Conservation (phyloP, 164 flowering plant genomes). For the Tinospora cordifolia region DNA sequence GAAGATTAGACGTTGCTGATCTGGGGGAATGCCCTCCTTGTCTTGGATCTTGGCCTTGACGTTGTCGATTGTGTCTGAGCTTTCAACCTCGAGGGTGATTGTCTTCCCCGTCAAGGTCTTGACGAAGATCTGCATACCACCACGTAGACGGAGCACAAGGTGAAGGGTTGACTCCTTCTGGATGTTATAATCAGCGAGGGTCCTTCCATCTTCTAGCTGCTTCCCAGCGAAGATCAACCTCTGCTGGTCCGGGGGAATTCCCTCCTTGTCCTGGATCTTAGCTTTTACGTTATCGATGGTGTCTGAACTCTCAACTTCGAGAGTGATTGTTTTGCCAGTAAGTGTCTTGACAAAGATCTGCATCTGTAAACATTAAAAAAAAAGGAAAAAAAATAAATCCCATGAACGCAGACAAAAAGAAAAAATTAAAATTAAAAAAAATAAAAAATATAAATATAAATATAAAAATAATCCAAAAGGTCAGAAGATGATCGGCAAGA, state of each 20-base stretch:
- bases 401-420: too few relatives aligned
- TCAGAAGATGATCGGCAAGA: too few relatives aligned
- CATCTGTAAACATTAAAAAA: neutral
- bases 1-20: slow-evolving; percentile 20
- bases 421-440: too few relatives aligned
- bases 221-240: slow-evolving; percentile 4
- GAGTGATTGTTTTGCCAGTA: slow-evolving; percentile 2
- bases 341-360: slow-evolving; percentile 2
- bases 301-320: slow-evolving; percentile 5
- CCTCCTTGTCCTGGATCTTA: slow-evolving; percentile 6
- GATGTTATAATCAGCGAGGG: slow-evolving; percentile 5
- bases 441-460: too few relatives aligned
- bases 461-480: too few relatives aligned
- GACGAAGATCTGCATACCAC: slow-evolving; percentile 5
- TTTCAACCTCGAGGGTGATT: neutral
- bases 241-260: slow-evolving; percentile 4
- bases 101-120: slow-evolving; percentile 1
- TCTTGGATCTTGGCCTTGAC: slow-evolving; percentile 1
- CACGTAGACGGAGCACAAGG: slow-evolving; percentile 3
- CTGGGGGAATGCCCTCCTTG: slow-evolving; percentile 3
- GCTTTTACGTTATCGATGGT: slow-evolving; percentile 5
- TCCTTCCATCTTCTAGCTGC: neutral
- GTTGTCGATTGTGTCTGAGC: slow-evolving; percentile 7
- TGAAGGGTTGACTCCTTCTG: slow-evolving; percentile 5
- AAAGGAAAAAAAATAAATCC: neutral